phyloP scores from a whole-genome alignment of 306 rosid genomes.

The Begonia peltatifolia region DNA sequence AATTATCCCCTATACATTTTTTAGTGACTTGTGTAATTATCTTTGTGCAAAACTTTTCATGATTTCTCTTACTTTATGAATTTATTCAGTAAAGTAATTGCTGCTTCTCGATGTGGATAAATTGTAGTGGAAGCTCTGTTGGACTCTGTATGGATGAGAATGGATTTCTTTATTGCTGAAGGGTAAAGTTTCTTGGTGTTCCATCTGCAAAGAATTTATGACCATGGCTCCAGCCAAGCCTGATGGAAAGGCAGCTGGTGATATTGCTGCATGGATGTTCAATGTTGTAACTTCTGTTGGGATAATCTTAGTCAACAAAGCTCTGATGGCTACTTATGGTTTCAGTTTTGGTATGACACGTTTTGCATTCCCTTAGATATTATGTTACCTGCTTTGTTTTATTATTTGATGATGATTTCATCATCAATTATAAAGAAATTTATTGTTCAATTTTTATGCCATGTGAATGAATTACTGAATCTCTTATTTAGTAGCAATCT shows the following conservation, averaged over 20 bases:
- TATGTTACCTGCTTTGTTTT: background rate
- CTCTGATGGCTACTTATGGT: constrained; percentile 76
- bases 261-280: constrained; percentile 84
- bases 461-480: no score
- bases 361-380: background rate
- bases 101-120: constrained; percentile 4
- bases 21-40: no score
- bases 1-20: no score
- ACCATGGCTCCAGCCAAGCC: constrained; percentile 53
- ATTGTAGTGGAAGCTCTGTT: background rate
- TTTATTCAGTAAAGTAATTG: background rate
- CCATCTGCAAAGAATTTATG: background rate
- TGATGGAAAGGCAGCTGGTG: constrained; percentile 63
- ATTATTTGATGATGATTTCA: background rate
- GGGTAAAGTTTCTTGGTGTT: constrained; percentile 11
- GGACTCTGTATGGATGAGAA: constrained; percentile 11
- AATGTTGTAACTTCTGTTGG: constrained; percentile 91
- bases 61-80: no score
- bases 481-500: no score
- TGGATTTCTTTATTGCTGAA: constrained; percentile 21
- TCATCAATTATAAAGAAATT: background rate
- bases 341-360: constrained; percentile 64
- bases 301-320: constrained; percentile 72
- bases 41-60: no score
- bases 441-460: no score